A percentile compares a stretch with the other conserved stretches of the same genome.
phyloP scores from a whole-genome alignment of 148 eudicot species.

The Vaccinium darrowii region DNA sequence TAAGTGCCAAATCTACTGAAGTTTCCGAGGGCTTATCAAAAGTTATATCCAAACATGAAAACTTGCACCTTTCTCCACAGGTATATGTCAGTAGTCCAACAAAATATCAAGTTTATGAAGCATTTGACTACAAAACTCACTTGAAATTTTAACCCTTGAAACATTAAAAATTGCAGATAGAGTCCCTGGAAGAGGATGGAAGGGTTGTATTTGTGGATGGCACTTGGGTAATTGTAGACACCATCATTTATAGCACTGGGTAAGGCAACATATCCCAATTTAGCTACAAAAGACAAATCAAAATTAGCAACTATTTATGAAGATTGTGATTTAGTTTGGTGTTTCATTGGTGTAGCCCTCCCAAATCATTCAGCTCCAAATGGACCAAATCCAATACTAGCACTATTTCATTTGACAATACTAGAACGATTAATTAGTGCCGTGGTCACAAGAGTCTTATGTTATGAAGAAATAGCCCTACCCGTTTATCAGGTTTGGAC shows the following conservation, averaged over 20 bases:
- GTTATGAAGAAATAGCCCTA: background rate
- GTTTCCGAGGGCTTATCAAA: constrained; percentile 59
- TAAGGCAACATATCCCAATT: constrained; percentile 16
- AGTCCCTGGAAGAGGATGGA: constrained; percentile 56
- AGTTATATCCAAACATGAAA: constrained; percentile 53
- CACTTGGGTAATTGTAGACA: constrained; percentile 54
- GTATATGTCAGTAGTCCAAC: constrained; percentile 19
- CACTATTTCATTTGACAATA: background rate
- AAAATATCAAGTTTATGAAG: too few species aligned
- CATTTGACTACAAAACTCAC: too few species aligned
- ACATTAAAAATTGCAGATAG: constrained; percentile 40
- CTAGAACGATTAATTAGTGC: background rate
- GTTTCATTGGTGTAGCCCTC: background rate
- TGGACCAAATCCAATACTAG: background rate
- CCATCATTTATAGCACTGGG: constrained; percentile 82
- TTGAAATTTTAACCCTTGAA: too few species aligned
- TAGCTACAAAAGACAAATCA: background rate
- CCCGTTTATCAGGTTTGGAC: background rate
- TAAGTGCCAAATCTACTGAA: constrained; percentile 53
- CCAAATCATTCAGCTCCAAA: background rate
- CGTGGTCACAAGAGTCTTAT: background rate
- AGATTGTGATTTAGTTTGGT: background rate
- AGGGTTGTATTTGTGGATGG: constrained; percentile 56
- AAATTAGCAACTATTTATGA: background rate
- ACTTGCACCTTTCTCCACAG: constrained; percentile 58